phyloP scores from a whole-genome alignment of 495 filamentous ascomycete species.

The Penicilliopsis zonata region DNA sequence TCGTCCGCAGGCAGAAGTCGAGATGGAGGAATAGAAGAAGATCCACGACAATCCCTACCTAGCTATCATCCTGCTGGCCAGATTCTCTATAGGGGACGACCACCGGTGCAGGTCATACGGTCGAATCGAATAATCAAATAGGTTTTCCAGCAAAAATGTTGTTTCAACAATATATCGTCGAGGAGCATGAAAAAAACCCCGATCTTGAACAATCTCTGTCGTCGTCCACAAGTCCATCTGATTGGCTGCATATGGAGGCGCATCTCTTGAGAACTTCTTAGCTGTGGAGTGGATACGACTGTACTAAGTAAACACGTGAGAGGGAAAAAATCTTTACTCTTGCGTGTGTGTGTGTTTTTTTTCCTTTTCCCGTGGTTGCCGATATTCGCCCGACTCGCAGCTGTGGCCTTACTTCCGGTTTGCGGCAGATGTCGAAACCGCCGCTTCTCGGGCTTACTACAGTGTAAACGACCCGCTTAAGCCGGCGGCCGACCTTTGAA shows the following conservation, averaged over 20 bases:
- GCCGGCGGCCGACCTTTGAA: constrained; percentile 8
- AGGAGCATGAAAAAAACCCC: too few species aligned
- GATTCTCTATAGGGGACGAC: too few species aligned
- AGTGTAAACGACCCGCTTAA: constrained; percentile 10
- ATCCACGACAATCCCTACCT: too few species aligned
- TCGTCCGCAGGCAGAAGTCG: constrained; percentile 17
- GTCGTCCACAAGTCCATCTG: constrained; percentile 6
- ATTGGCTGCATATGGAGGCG: constrained; percentile 8
- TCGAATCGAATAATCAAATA: too few species aligned
- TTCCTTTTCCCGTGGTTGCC: constrained; percentile 19
- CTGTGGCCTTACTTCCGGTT: constrained; percentile 13
- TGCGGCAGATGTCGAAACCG: constrained; percentile 15
- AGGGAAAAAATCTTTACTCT: constrained; percentile 2
- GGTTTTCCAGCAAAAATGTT: too few species aligned
- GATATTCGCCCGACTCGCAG: constrained; percentile 16
- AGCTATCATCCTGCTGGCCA: too few species aligned
- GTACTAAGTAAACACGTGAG: too few species aligned
- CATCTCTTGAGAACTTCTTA: too few species aligned
- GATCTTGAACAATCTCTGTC: too few species aligned
- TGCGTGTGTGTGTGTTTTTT: constrained; percentile 4
- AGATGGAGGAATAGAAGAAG: constrained; percentile 28
- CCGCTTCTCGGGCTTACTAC: constrained; percentile 21
- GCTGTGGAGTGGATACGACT: too few species aligned
- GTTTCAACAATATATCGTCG: too few species aligned
- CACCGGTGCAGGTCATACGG: too few species aligned